Percentiles rank a stretch among this genome's conserved stretches.
Conservation (phyloP, 2,329 filamentous ascomycete species). For the Aureobasidium lini region DNA sequence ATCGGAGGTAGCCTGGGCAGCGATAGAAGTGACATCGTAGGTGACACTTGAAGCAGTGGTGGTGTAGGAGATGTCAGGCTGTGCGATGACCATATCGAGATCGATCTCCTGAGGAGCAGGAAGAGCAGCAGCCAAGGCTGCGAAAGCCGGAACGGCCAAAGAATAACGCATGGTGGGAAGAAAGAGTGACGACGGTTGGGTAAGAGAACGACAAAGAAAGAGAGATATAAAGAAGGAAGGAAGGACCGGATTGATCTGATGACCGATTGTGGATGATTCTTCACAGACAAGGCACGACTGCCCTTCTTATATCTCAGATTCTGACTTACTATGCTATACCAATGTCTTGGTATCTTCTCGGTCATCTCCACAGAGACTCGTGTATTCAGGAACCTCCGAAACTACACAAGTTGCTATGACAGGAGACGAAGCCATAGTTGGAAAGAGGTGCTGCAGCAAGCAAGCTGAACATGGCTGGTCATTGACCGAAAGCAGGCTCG, state of each 20-base stretch:
- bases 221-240: neutral
- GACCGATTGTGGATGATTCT: neutral
- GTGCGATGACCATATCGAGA: conserved; percentile 19
- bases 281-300: neutral
- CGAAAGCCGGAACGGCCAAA: conserved; percentile 2
- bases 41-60: conserved; percentile 17
- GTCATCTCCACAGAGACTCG: neutral
- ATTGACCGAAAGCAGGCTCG: neutral
- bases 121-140: conserved; percentile 16
- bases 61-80: conserved; percentile 13
- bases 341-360: neutral
- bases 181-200: neutral
- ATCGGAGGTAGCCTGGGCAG: conserved; percentile 17
- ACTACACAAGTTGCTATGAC: neutral
- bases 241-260: neutral
- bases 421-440: neutral
- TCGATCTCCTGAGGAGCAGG: conserved; percentile 19
- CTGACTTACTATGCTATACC: neutral
- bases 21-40: conserved; percentile 19
- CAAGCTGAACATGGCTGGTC: neutral
- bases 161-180: neutral
- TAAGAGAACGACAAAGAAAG: neutral
- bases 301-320: conserved; percentile 1
- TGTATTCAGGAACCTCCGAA: no score
- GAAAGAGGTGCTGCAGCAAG: neutral